phyloP scores from a whole-genome alignment of 495 filamentous ascomycete genomes.

The Trichoderma parareesei region DNA sequence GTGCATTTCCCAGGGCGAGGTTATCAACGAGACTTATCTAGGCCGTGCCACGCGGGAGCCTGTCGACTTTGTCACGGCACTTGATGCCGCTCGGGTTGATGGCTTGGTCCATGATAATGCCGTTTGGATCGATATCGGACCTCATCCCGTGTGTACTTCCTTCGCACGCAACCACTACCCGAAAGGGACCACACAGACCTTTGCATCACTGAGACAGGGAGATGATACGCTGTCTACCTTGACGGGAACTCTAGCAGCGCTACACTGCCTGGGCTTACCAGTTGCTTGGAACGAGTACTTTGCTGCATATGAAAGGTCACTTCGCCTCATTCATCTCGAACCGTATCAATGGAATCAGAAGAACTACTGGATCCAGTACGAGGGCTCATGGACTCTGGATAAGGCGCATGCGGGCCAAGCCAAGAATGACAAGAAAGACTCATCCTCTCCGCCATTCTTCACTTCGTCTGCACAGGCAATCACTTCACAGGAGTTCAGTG shows the following conservation, averaged over 20 bases:
- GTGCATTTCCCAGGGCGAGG: slow-evolving; percentile 43
- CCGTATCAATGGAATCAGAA: slow-evolving; percentile 72
- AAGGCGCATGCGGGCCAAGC: too few relatives aligned
- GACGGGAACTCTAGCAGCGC: slow-evolving; percentile 45
- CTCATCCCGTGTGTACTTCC: slow-evolving; percentile 60
- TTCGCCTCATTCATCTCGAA: slow-evolving; percentile 61
- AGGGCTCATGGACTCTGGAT: too few relatives aligned
- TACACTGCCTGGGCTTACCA: slow-evolving; percentile 60
- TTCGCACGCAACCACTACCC: slow-evolving; percentile 55
- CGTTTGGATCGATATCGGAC: slow-evolving; percentile 61
- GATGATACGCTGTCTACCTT: slow-evolving; percentile 62
- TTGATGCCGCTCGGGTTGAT: slow-evolving; percentile 48
- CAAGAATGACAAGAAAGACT: too few relatives aligned
- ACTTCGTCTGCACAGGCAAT: background rate
- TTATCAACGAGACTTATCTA: slow-evolving; percentile 55
- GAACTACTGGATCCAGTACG: slow-evolving; percentile 59
- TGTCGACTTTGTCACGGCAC: slow-evolving; percentile 63
- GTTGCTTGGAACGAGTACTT: slow-evolving; percentile 73
- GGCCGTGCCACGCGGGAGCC: slow-evolving; percentile 57
- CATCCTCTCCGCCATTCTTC: background rate
- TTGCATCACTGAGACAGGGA: slow-evolving; percentile 40
- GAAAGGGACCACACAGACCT: slow-evolving; percentile 41
- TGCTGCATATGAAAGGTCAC: slow-evolving; percentile 53
- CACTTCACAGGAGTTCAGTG: background rate
- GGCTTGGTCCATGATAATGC: slow-evolving; percentile 46